Evolutionary conservation across 305 asterid genomes (phyloP).

Genomic region (Rubia peregrina): DNA sequence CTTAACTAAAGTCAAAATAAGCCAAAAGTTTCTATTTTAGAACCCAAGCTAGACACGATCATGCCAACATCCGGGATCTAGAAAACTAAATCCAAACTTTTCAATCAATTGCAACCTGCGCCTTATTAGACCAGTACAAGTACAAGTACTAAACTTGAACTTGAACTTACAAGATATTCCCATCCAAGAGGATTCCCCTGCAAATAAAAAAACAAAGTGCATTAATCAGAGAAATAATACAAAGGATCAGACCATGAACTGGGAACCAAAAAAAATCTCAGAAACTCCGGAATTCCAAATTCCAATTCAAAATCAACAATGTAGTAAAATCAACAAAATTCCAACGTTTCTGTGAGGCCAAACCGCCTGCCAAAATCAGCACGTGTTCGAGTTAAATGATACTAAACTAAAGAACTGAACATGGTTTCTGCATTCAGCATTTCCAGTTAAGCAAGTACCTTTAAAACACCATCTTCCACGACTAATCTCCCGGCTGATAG

Average conservation of each 20-base stretch:
- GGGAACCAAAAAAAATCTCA: too few species aligned
- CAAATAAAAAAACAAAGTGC: constrained; percentile 11
- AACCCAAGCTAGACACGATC: too few species aligned
- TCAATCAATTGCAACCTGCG: too few species aligned
- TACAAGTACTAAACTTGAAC: background rate
- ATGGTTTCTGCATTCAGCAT: background rate
- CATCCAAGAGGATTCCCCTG: constrained; percentile 80
- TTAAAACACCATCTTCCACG: constrained; percentile 64
- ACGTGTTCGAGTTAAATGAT: background rate
- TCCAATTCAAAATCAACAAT: background rate
- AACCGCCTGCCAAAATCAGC: constrained; percentile 43
- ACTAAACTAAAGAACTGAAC: background rate
- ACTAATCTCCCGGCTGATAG: constrained; percentile 76
- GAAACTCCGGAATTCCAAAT: background rate
- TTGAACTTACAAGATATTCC: constrained; percentile 80
- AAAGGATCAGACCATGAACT: background rate
- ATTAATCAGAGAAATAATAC: background rate
- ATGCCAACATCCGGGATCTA: too few species aligned
- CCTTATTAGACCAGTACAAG: too few species aligned
- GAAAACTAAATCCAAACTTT: too few species aligned
- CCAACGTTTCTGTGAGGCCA: constrained; percentile 99
- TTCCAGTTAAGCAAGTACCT: constrained; percentile 37
- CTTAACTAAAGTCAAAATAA: too few species aligned
- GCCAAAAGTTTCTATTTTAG: too few species aligned
- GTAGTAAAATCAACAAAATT: too few species aligned